Evolutionary conservation across 768 basidiomycete species (phyloP).

Genomic region (Leucosporidium yakuticum): DNA sequence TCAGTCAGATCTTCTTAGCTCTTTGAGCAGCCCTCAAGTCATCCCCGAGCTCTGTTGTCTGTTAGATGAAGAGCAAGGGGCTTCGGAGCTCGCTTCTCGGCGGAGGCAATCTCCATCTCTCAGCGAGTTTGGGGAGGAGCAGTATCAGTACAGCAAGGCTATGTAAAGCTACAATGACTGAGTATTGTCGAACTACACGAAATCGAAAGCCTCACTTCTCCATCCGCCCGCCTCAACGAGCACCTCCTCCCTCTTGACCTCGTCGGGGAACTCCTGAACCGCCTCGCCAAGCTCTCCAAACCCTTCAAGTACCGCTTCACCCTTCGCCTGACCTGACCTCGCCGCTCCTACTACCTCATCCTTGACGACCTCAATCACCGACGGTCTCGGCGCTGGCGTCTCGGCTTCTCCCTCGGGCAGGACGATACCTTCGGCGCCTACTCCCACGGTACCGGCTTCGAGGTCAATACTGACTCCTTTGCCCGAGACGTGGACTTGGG

Average conservation of each 20-base stretch:
- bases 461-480: conserved; percentile 26
- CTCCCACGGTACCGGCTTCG: conserved; percentile 6
- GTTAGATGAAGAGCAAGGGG: too few species aligned
- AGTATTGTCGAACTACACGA: neutral
- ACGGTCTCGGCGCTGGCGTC: conserved; percentile 11
- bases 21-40: too few species aligned
- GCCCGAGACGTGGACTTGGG: conserved; percentile 12
- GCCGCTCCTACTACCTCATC: conserved; percentile 17
- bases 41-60: too few species aligned
- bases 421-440: conserved; percentile 25
- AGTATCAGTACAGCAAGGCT: too few species aligned
- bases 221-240: conserved; percentile 5
- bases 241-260: neutral
- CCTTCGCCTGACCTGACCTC: neutral
- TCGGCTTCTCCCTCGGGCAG: conserved; percentile 8
- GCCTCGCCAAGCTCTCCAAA: conserved; percentile 12
- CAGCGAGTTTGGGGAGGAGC: too few species aligned
- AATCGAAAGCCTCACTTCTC: conserved; percentile 27
- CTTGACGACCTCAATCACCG: conserved; percentile 12
- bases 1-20: too few species aligned
- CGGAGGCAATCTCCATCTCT: too few species aligned
- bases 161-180: too few species aligned
- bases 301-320: neutral
- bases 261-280: conserved; percentile 8
- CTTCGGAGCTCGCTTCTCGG: too few species aligned